These are phyloP conservation scores for Aspergillus pseudonomiae DNA, from an alignment of 2,329 filamentous ascomycete genomes.

Conservation along the genomic window DNA sequence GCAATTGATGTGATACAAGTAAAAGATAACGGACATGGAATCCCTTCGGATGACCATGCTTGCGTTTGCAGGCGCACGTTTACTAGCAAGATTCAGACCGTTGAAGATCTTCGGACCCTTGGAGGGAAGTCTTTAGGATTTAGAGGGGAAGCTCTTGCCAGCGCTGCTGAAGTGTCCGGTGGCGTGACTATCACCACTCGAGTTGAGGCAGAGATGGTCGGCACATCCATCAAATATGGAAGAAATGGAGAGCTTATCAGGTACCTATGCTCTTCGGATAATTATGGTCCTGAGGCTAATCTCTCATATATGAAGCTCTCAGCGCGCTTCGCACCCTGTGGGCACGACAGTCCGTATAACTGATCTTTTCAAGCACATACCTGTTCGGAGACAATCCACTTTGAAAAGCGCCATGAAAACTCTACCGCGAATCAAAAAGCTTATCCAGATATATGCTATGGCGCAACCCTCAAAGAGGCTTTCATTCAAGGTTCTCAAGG, in stretches of 20 bases:
- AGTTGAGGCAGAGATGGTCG: conserved; percentile 59
- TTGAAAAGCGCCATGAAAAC: conserved; percentile 55
- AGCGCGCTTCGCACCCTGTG: conserved; percentile 57
- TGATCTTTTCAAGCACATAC: conserved; percentile 60
- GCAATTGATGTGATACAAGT: conserved; percentile 65
- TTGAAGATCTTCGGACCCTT: conserved; percentile 58
- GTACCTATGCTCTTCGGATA: conserved; percentile 31
- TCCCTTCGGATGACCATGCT: conserved; percentile 57
- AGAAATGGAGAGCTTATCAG: conserved; percentile 53
- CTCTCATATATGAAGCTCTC: conserved; percentile 20
- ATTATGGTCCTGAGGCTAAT: background rate
- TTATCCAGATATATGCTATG: conserved; percentile 63
- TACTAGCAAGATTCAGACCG: conserved; percentile 65
- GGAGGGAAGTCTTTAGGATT: conserved; percentile 64
- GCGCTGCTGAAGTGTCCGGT: conserved; percentile 61
- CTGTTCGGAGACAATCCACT: conserved; percentile 61
- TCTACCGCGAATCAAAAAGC: conserved; percentile 54
- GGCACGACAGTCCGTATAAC: conserved; percentile 63
- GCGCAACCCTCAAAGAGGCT: conserved; percentile 60
- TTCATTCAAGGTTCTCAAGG: conserved; percentile 58
- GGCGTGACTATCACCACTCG: conserved; percentile 58
- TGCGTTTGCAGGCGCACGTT: conserved; percentile 60
- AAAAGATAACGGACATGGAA: conserved; percentile 66
- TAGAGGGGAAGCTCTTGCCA: conserved; percentile 66
- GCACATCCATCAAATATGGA: conserved; percentile 54